A percentile compares a stretch with the other conserved stretches of the same genome.
Conservation (phyloP, 2,329 filamentous ascomycete genomes). For the Colletotrichum zoysiae region DNA sequence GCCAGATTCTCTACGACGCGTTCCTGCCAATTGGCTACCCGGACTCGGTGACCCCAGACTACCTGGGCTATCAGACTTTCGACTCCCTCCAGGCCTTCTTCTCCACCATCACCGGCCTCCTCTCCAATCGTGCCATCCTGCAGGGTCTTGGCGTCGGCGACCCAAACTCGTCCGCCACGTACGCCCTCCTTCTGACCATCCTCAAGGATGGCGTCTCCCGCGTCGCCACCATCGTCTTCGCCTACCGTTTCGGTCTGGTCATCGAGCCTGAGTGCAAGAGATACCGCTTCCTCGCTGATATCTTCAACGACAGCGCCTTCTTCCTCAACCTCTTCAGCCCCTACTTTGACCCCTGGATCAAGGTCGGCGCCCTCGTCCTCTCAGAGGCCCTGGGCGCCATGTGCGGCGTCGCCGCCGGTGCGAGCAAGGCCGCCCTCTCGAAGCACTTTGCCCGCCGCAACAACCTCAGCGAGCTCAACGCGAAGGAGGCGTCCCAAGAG, state of each 20-base stretch:
- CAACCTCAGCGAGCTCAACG: constrained; percentile 93
- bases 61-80: constrained; percentile 77
- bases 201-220: constrained; percentile 85
- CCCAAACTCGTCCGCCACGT: constrained; percentile 81
- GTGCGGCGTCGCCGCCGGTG: constrained; percentile 91
- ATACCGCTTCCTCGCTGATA: constrained; percentile 87
- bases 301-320: constrained; percentile 90
- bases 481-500: constrained; percentile 95
- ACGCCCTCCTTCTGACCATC: constrained; percentile 84
- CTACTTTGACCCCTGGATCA: constrained; percentile 69
- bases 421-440: constrained; percentile 90
- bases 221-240: constrained; percentile 87
- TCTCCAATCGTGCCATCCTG: constrained; percentile 86
- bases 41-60: constrained; percentile 86
- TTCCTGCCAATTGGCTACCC: constrained; percentile 93
- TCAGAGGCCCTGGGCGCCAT: constrained; percentile 69
- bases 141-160: constrained; percentile 87
- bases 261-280: constrained; percentile 93
- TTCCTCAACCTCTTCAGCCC: constrained; percentile 88
- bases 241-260: constrained; percentile 82
- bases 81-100: constrained; percentile 89
- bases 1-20: constrained; percentile 67
- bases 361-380: constrained; percentile 62
- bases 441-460: constrained; percentile 90
- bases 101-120: constrained; percentile 81